Evolutionary conservation across 139 green algal genomes (phyloP), one percentile per base, ranked within the genome.

Genomic region (Picochlorum sp.): DNA sequence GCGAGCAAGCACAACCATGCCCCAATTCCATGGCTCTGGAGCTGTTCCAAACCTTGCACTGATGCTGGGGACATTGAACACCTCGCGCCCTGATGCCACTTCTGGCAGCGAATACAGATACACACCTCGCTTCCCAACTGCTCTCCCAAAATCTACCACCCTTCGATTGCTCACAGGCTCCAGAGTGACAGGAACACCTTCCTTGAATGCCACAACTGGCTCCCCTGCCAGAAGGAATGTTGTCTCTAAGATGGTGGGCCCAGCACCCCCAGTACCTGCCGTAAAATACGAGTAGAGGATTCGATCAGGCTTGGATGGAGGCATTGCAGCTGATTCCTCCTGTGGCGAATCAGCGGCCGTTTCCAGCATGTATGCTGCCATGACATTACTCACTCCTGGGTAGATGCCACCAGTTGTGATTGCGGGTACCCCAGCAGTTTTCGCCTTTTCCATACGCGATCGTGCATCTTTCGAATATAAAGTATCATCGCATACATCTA

Each of bases 401-500:
- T 86, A 89, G 54, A 90, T 86, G 21, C 85, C 85, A 1, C 70
- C 79, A 5, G 86, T 90, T 7, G 88, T 94, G 67, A 98, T 90
- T 57, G 79, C 79, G 1, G 91, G 88, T 28, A 98, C 86, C 18
- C 89, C 91, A 15, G 84, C 85, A 7, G 70, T 84, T 13, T 63
- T 52, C 0, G 92, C 90, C 41, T 74, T 57, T 8, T 72, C 61
- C 34, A 81, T 62, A 23, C 87, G 83, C 6, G 34, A 34, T 57
- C 88, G 89, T 18, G 81, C 75, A 2, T 60, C 61, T 56, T 69
- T 61, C 2, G 81, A 69, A 54, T 75, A 81, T 5, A 77, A 70
- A 21, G 80, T 72, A 71, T 98, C 93, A 65, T 98, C 93, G 51
- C 88, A 97, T 5, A 98, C 88, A 68, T 98, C 93, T 41, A 98